These are phyloP conservation scores for Phaseolus coccineus DNA, from an alignment of 331 rosid species.

Conservation along the genomic window DNA sequence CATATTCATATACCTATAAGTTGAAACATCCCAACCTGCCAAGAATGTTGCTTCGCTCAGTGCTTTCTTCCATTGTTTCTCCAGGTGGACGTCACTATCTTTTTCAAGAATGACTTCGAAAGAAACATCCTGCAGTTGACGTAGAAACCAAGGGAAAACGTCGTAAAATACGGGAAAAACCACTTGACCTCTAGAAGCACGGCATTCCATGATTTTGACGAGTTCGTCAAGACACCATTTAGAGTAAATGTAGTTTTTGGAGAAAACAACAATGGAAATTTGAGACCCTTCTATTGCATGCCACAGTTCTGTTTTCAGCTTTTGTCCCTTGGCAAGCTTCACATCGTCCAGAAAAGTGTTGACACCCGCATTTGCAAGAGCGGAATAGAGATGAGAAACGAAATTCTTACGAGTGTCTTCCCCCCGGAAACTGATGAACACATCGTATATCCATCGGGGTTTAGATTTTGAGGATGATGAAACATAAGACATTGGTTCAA, in stretches of 20 bases:
- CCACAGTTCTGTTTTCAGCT: neutral
- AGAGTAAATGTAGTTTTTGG: neutral
- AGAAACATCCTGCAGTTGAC: neutral
- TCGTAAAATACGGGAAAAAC: slow-evolving; percentile 21
- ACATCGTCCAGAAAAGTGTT: neutral
- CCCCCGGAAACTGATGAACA: slow-evolving; percentile 35
- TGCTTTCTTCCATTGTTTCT: neutral
- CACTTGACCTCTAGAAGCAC: neutral
- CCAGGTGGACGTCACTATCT: too few relatives aligned
- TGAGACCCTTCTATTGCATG: slow-evolving; percentile 20
- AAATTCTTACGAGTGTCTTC: neutral
- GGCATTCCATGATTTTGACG: neutral
- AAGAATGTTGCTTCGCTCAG: neutral
- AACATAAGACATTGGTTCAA: neutral
- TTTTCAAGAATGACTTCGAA: neutral
- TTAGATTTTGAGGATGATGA: neutral
- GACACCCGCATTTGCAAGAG: neutral
- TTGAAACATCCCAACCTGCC: neutral
- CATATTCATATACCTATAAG: neutral
- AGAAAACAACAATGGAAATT: slow-evolving; percentile 6
- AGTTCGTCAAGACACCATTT: slow-evolving; percentile 39
- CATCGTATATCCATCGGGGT: slow-evolving; percentile 23
- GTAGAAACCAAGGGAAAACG: neutral
- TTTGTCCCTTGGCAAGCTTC: neutral
- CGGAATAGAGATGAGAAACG: slow-evolving; percentile 17